Evolutionary conservation across 495 filamentous ascomycete species (phyloP).

Genomic region (Neurospora cerealis): DNA sequence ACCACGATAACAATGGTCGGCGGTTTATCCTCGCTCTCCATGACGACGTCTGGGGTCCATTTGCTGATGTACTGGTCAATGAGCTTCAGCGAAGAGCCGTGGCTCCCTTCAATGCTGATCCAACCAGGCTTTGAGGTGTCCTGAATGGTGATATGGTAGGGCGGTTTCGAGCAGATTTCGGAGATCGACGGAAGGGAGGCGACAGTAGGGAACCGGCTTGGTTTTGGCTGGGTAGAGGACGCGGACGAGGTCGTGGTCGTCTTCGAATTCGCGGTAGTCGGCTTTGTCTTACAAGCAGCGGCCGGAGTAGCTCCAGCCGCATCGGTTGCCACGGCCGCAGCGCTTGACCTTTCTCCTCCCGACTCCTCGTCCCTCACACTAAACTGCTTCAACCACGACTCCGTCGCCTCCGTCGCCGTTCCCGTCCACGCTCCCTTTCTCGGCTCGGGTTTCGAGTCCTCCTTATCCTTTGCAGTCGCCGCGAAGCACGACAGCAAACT

Average conservation of each 20-base stretch:
- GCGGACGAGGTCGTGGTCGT: not conserved
- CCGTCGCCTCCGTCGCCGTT: not conserved
- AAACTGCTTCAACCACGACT: not conserved
- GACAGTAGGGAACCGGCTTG: slow-evolving; percentile 19
- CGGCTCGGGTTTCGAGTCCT: slow-evolving; percentile 6
- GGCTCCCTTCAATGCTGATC: slow-evolving; percentile 28
- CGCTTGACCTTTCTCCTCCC: not conserved
- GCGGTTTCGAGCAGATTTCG: slow-evolving; percentile 26
- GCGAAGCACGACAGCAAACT: not conserved
- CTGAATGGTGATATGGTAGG: slow-evolving; percentile 28
- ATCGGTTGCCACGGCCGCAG: not conserved
- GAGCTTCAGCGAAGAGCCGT: slow-evolving; percentile 29
- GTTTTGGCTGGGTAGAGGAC: not conserved
- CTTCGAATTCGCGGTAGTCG: slow-evolving; percentile 23
- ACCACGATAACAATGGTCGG: not conserved
- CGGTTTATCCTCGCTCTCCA: not conserved
- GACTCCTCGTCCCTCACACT: slow-evolving; percentile 2
- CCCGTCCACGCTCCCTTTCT: not conserved
- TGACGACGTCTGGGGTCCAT: not conserved
- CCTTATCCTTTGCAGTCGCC: not conserved
- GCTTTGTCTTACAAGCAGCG: not conserved
- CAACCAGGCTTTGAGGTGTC: not conserved
- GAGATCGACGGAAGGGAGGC: slow-evolving; percentile 23
- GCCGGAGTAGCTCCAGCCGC: too few species aligned
- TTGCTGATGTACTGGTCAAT: not conserved